Conservation (phyloP, 352 stramenopile species). For the Pythium dissotocum region DNA sequence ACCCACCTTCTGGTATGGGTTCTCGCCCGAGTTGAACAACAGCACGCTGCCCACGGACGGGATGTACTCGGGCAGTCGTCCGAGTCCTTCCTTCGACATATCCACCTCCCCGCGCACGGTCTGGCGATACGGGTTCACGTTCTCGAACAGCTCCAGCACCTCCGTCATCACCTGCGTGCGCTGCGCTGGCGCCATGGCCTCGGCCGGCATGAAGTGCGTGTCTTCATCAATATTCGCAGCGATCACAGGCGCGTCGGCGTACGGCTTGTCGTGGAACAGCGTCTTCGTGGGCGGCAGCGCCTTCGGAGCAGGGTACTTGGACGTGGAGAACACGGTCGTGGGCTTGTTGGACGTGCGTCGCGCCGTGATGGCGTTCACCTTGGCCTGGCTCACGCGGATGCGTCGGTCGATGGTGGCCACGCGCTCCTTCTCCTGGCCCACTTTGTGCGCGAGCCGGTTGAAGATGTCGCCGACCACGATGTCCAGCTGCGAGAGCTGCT, state of each 20-base stretch:
- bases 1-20: conserved; percentile 84
- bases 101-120: conserved; percentile 73
- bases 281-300: conserved; percentile 66
- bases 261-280: conserved; percentile 85
- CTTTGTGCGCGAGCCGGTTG: conserved; percentile 73
- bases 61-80: conserved; percentile 78
- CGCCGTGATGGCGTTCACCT: conserved; percentile 81
- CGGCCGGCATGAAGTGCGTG: conserved; percentile 80
- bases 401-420: conserved; percentile 71
- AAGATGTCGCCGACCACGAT: conserved; percentile 85
- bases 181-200: conserved; percentile 68
- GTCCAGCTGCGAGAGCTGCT: conserved; percentile 83
- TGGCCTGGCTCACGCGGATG: conserved; percentile 80
- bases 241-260: conserved; percentile 70
- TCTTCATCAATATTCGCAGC: conserved; percentile 73
- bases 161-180: conserved; percentile 80
- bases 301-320: conserved; percentile 83
- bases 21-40: conserved; percentile 88
- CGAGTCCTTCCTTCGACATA: conserved; percentile 83
- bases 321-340: conserved; percentile 89
- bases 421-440: conserved; percentile 79
- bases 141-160: conserved; percentile 82
- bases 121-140: conserved; percentile 78
- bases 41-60: conserved; percentile 79
- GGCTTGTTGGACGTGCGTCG: conserved; percentile 83